Evolutionary conservation across 495 filamentous ascomycete species (phyloP).

Genomic region (Lepraria neglecta): DNA sequence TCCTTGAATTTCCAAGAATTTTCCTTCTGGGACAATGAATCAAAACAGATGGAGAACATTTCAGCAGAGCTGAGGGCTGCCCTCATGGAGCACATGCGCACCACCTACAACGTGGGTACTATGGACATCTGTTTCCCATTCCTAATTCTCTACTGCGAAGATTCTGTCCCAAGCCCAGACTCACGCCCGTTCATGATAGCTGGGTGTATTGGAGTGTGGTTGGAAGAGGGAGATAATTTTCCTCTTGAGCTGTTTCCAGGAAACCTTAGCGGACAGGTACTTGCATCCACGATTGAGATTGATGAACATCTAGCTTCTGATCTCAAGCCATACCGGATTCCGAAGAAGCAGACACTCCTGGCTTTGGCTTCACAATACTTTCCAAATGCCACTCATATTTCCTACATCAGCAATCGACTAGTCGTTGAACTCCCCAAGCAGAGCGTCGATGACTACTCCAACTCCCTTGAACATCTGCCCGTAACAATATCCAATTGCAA

Average conservation of each 20-base stretch:
- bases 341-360: constrained; percentile 3
- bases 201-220: constrained; percentile 5
- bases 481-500: too few species aligned
- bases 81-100: too few species aligned
- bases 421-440: background rate
- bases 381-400: background rate
- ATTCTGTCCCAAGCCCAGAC: background rate
- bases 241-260: background rate
- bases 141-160: background rate
- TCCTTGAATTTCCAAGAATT: too few species aligned
- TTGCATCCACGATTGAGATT: background rate
- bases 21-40: too few species aligned
- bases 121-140: constrained; percentile 1
- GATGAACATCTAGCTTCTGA: constrained; percentile 3
- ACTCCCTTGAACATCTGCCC: too few species aligned
- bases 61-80: too few species aligned
- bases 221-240: background rate
- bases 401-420: background rate
- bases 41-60: too few species aligned
- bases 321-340: background rate
- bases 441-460: background rate
- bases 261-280: background rate
- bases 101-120: background rate
- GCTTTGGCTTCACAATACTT: constrained; percentile 1
- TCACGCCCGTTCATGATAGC: background rate